Evolutionary conservation across 2,329 filamentous ascomycete species (phyloP).

Genomic region (Scolecobasidium constrictum): DNA sequence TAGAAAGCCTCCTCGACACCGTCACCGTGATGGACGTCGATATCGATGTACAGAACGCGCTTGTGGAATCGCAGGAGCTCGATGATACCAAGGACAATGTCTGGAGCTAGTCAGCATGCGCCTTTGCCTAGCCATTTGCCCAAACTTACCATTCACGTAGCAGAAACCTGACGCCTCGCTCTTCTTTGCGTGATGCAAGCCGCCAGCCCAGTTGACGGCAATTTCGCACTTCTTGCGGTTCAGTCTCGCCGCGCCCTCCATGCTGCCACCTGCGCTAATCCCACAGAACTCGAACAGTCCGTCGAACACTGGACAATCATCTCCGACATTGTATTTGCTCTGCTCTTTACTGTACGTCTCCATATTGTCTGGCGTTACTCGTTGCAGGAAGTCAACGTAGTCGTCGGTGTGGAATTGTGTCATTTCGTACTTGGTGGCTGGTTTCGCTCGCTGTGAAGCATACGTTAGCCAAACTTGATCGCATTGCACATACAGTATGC

Average conservation of each 20-base stretch:
- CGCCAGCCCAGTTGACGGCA: constrained; percentile 43
- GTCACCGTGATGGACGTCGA: constrained; percentile 85
- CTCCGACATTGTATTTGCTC: constrained; percentile 61
- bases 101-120: constrained; percentile 23
- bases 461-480: no score
- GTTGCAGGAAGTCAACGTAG: constrained; percentile 62
- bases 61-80: constrained; percentile 54
- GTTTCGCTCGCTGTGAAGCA: constrained; percentile 29
- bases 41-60: constrained; percentile 62
- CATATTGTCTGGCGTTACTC: constrained; percentile 98
- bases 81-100: constrained; percentile 56
- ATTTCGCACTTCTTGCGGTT: constrained; percentile 60
- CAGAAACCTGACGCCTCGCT: constrained; percentile 37
- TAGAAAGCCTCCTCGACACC: constrained; percentile 88
- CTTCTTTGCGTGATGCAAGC: constrained; percentile 38
- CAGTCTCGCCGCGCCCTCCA: constrained; percentile 59
- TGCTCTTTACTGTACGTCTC: constrained; percentile 86
- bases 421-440: constrained; percentile 59
- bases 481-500: no score
- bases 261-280: constrained; percentile 58
- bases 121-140: background rate
- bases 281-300: constrained; percentile 61
- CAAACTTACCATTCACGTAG: constrained; percentile 33
- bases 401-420: constrained; percentile 64
- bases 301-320: constrained; percentile 54